Base-by-base conservation (phyloP, 768 basidiomycete species). In the Dioszegia hungarica region DNA sequence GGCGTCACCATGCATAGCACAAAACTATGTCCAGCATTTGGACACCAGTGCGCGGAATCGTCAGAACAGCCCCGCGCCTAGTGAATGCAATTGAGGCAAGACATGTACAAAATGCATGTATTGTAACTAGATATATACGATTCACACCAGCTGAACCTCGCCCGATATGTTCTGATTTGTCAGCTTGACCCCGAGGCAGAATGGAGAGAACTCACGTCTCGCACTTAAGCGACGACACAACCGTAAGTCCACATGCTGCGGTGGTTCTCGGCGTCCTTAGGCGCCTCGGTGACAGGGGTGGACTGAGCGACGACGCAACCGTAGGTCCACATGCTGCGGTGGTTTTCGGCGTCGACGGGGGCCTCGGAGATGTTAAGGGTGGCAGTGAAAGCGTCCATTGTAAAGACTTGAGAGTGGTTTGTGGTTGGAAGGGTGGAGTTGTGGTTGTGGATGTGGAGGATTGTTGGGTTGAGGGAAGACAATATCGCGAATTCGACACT, bases 381-480 rank as follows among this genome's bases (percentile, higher is more conserved):
- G 48, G 58, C 45, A 45, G 59, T 63, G 60, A 65, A 57, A 31
- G 67, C 61, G 67, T 62, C 63, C 67, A 68, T 68, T 68, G 67
- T 68, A 67, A 46, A 53, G 61, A 51, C 49, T 24, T 4, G 49
- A 55, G 49, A 24, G 29, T 36, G 11, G 15, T 24, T 56, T 24
- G 44, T 19, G 48, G n/a, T 34, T 34, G n/a, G 50, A 49, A 46
- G 57, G 49, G 60, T 59, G 33, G 60, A 31, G 44, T 17, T 51
- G 37, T 37, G 28, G 25, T 39, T 31, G 48, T 36, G 31, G 28
- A 17, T 34, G 53, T 45, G 24, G 53, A 44, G n/a, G n/a, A n/a
- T n/a, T 47, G 44, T 27, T n/a, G 53, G 29, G 29, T 37, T 44
- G 43, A 31, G 27, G n/a, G n/a, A n/a, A n/a, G n/a, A n/a, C n/a